A percentile compares a stretch with the other conserved stretches of the same genome.
Conservation (phyloP, 495 filamentous ascomycete genomes). For the Evernia prunastri region DNA sequence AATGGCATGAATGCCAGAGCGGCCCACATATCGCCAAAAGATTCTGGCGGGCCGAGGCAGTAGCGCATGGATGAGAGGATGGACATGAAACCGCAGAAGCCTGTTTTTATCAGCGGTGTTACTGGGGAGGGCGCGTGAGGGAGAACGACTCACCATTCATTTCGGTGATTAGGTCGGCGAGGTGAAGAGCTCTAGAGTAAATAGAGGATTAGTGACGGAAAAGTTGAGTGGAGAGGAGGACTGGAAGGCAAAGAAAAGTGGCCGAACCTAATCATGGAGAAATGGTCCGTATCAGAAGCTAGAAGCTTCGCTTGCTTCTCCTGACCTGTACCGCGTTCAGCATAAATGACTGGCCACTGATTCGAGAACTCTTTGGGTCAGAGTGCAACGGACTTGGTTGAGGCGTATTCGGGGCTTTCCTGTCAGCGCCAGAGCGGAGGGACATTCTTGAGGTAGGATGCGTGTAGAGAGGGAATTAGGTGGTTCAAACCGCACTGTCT, state of each 20-base stretch:
- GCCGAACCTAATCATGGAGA: constrained; percentile 62
- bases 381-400: constrained; percentile 23
- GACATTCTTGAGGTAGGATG: constrained; percentile 20
- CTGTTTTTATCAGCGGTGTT: constrained; percentile 25
- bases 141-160: constrained; percentile 63
- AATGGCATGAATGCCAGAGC: constrained; percentile 87
- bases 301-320: constrained; percentile 87
- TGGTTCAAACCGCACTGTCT: neutral
- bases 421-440: constrained; percentile 20
- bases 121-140: neutral
- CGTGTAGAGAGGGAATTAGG: neutral
- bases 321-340: constrained; percentile 42
- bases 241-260: constrained; percentile 2
- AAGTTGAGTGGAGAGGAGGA: constrained; percentile 13
- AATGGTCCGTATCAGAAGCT: constrained; percentile 67
- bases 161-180: constrained; percentile 93
- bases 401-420: constrained; percentile 17
- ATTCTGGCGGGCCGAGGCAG: constrained; percentile 66
- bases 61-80: constrained; percentile 94
- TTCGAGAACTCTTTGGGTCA: neutral
- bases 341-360: neutral
- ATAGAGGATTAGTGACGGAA: constrained; percentile 23
- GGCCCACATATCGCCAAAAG: constrained; percentile 62
- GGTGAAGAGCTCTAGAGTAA: constrained; percentile 65
- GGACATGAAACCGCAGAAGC: constrained; percentile 70